Percentiles rank a stretch among this genome's conserved stretches.
These are phyloP conservation scores for Albophoma yamanashiensis DNA, from an alignment of 2,329 filamentous ascomycete genomes.

Conservation along the genomic window DNA sequence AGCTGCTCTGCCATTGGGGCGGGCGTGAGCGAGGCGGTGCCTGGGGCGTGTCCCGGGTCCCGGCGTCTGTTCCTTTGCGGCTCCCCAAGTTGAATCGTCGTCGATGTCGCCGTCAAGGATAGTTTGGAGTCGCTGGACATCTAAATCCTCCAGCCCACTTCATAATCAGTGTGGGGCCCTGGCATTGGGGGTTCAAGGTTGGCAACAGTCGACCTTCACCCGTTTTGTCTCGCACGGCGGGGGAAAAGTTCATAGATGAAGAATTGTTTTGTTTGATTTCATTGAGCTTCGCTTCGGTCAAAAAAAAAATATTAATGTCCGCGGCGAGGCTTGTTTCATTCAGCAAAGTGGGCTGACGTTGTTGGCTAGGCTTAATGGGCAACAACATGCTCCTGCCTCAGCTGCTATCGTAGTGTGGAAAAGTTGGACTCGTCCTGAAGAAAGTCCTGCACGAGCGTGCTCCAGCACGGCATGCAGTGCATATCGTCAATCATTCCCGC, in stretches of 20 bases:
- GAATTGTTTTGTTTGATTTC: no score
- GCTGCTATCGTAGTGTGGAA: not conserved
- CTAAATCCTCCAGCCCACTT: no score
- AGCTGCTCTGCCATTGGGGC: constrained; percentile 21
- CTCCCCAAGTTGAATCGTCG: not conserved
- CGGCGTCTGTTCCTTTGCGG: not conserved
- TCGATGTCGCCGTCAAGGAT: not conserved
- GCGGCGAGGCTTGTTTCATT: no score
- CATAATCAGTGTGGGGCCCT: no score
- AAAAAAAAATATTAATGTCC: no score
- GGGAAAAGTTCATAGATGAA: not conserved
- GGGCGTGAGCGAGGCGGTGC: constrained; percentile 14
- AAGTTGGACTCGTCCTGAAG: not conserved
- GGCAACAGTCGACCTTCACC: no score
- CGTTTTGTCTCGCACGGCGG: no score
- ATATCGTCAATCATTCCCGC: not conserved
- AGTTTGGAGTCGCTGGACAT: no score
- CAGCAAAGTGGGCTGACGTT: no score
- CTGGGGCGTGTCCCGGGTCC: not conserved
- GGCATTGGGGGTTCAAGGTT: no score
- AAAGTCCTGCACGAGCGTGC: not conserved
- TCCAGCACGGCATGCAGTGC: not conserved
- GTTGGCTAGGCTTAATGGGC: no score
- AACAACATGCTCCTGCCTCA: no score
- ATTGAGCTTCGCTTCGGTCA: not conserved